Percentiles rank a stretch among this genome's conserved stretches.
phyloP scores from a whole-genome alignment of 2,329 filamentous ascomycete genomes.

The Aureobasidium mangrovei region DNA sequence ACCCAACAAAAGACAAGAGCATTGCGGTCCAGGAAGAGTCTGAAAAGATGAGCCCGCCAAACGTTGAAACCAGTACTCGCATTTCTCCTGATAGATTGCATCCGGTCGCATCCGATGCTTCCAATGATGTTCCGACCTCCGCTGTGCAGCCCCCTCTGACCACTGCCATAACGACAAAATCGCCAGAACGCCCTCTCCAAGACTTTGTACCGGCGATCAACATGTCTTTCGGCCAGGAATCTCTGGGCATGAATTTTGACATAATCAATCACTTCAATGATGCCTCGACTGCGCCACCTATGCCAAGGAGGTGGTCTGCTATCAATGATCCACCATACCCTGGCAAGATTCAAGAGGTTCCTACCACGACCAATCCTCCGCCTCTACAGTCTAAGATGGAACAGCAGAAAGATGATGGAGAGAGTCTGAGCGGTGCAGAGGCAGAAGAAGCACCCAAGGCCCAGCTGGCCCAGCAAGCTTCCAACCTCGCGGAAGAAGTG shows the following conservation, averaged over 20 bases:
- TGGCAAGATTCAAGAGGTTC: not conserved
- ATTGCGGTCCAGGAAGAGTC: not conserved
- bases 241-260: conserved; percentile 17
- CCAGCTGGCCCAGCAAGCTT: no score
- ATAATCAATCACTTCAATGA: conserved; percentile 17
- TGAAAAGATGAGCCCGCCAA: not conserved
- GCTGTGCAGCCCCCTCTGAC: not conserved
- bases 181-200: not conserved
- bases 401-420: not conserved
- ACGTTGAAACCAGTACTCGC: not conserved
- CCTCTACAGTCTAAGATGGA: not conserved
- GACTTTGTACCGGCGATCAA: conserved; percentile 19
- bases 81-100: not conserved
- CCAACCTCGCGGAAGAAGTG: no score
- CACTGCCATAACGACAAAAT: not conserved
- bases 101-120: not conserved
- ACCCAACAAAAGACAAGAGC: not conserved
- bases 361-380: not conserved
- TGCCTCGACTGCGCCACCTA: not conserved
- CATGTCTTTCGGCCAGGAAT: conserved; percentile 19
- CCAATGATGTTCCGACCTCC: not conserved
- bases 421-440: not conserved
- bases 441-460: no score
- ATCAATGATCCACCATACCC: not conserved
- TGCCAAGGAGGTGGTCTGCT: not conserved